Evolutionary conservation across 331 rosid genomes (phyloP).

Genomic region (Malus hybrid): DNA sequence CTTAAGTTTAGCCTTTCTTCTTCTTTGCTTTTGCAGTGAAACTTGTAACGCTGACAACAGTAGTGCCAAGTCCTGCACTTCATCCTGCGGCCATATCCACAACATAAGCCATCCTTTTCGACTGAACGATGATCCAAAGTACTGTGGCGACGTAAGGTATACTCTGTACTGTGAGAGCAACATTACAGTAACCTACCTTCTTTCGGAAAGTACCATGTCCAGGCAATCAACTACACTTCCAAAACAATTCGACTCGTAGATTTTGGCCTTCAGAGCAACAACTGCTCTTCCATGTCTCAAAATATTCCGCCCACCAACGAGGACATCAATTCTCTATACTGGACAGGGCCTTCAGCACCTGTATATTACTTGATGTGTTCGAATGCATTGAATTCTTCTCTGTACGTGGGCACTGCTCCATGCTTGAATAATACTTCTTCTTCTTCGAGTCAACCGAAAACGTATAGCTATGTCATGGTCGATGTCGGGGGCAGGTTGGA

Average conservation of each 20-base stretch:
- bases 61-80: neutral
- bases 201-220: neutral
- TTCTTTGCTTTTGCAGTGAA: too few relatives aligned
- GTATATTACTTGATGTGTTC: neutral
- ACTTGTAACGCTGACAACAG: neutral
- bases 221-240: neutral
- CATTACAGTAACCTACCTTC: neutral
- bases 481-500: neutral
- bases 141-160: neutral
- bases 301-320: too few relatives aligned
- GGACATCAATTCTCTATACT: too few relatives aligned
- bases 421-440: neutral
- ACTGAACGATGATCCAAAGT: neutral
- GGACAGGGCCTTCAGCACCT: neutral
- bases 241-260: constrained; percentile 9
- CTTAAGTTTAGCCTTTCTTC: too few relatives aligned
- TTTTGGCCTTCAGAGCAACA: neutral
- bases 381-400: neutral
- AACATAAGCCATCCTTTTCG: constrained; percentile 8
- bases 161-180: neutral
- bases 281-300: constrained; percentile 3
- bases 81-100: neutral
- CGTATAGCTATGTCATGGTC: neutral
- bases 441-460: neutral
- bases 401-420: neutral